Evolutionary conservation across 2,329 filamentous ascomycete genomes (phyloP).

Genomic region (Fusarium clavum): DNA sequence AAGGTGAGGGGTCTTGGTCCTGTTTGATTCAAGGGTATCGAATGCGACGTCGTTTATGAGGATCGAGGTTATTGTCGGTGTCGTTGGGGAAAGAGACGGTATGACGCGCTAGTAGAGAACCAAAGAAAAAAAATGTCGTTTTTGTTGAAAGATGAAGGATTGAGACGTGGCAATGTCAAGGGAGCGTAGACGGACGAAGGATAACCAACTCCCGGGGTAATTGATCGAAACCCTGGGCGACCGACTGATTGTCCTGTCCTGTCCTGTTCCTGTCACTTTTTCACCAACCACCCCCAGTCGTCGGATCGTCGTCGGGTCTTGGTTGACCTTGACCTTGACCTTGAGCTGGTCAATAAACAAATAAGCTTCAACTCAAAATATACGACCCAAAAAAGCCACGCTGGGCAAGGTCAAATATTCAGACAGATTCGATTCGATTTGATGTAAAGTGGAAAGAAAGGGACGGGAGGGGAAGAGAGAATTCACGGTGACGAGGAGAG

Average conservation of each 20-base stretch:
- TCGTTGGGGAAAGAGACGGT: conserved; percentile 7
- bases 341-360: conserved; percentile 23
- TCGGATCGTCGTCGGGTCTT: conserved; percentile 29
- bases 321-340: conserved; percentile 1
- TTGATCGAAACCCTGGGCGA: conserved; percentile 33
- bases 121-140: conserved; percentile 1
- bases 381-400: conserved; percentile 8
- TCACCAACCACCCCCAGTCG: conserved; percentile 40
- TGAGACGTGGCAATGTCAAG: conserved; percentile 24
- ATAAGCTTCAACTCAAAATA: conserved; percentile 29
- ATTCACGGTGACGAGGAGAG: conserved; percentile 19
- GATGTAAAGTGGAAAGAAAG: conserved; percentile 6
- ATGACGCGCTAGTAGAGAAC: background rate
- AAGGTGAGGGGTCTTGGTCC: conserved; percentile 7
- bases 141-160: conserved; percentile 20
- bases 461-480: conserved; percentile 1
- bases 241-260: conserved; percentile 8
- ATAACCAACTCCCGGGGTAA: conserved; percentile 25
- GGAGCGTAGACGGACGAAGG: conserved; percentile 26
- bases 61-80: conserved; percentile 1
- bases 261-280: conserved; percentile 18
- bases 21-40: conserved; percentile 17
- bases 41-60: conserved; percentile 34
- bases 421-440: conserved; percentile 8
- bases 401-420: conserved; percentile 20